Percentiles rank a stretch among this genome's conserved stretches.
These are phyloP conservation scores for Excoecaria cochinchinensis DNA, from an alignment of 345 rosid species.

Conservation along the genomic window DNA sequence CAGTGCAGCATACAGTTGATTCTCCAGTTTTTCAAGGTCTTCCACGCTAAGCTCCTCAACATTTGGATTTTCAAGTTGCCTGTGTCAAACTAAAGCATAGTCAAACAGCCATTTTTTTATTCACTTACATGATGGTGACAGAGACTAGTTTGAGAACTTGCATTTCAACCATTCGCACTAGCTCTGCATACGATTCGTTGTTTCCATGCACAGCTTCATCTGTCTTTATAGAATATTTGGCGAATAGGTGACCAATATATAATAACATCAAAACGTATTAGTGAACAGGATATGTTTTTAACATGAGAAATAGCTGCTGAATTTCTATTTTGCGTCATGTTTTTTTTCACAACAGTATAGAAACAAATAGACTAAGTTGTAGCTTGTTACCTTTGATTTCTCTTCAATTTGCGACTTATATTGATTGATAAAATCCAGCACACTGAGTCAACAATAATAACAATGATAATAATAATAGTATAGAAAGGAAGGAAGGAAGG, in stretches of 20 bases:
- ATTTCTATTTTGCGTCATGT: neutral
- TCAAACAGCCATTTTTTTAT: neutral
- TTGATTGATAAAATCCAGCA: neutral
- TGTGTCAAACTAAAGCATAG: neutral
- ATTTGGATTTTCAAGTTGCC: neutral
- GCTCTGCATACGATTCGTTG: neutral
- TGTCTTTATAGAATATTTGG: neutral
- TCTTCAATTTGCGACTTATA: neutral
- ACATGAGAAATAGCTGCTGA: neutral
- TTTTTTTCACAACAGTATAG: no score
- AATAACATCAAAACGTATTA: neutral
- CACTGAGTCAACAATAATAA: neutral
- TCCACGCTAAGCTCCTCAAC: neutral
- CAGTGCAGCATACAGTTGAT: neutral
- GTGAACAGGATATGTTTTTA: neutral
- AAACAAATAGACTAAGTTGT: no score
- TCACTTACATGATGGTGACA: neutral
- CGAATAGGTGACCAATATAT: neutral
- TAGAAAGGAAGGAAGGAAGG: no score
- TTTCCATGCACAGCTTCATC: neutral
- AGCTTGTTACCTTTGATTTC: neutral
- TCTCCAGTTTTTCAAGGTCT: conserved; percentile 2
- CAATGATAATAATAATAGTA: no score
- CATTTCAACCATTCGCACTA: neutral
- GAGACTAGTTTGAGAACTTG: neutral